A percentile compares a stretch with the other conserved stretches of the same genome.
Conservation (phyloP, 495 filamentous ascomycete species). For the Hypoxylon perforatum region DNA sequence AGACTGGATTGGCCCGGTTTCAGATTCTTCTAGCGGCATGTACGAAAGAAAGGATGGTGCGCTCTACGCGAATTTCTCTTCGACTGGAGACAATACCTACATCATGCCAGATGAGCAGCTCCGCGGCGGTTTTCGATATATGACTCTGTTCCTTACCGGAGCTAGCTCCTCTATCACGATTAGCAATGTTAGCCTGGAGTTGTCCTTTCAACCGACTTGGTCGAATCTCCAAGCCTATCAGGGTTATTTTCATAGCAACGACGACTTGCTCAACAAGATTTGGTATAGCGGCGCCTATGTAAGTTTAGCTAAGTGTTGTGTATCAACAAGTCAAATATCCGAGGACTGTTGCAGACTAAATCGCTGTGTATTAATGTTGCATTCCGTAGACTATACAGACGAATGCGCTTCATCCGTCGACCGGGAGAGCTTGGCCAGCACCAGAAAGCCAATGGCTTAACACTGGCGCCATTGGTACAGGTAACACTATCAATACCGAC, state of each 20-base stretch:
- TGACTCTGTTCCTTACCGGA: slow-evolving; percentile 66
- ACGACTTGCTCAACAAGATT: slow-evolving; percentile 68
- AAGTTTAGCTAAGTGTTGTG: slow-evolving; percentile 8
- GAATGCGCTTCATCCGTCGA: slow-evolving; percentile 65
- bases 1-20: slow-evolving; percentile 70
- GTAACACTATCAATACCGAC: slow-evolving; percentile 59
- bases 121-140: slow-evolving; percentile 70
- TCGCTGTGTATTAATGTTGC: background rate
- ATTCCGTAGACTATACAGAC: slow-evolving; percentile 63
- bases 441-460: slow-evolving; percentile 65
- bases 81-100: slow-evolving; percentile 54
- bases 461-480: slow-evolving; percentile 58
- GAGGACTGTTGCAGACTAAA: background rate
- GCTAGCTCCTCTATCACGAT: slow-evolving; percentile 50
- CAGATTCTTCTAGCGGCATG: slow-evolving; percentile 67
- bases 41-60: slow-evolving; percentile 64
- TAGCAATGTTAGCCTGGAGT: slow-evolving; percentile 57
- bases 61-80: slow-evolving; percentile 62
- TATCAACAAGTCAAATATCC: no score
- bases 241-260: slow-evolving; percentile 71
- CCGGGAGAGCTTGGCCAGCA: slow-evolving; percentile 63
- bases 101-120: slow-evolving; percentile 64
- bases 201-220: slow-evolving; percentile 73
- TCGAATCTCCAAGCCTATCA: slow-evolving; percentile 70
- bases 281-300: slow-evolving; percentile 72